These are phyloP conservation scores for Fusarium papillatum DNA, from an alignment of 2,329 filamentous ascomycete genomes.

Conservation along the genomic window DNA sequence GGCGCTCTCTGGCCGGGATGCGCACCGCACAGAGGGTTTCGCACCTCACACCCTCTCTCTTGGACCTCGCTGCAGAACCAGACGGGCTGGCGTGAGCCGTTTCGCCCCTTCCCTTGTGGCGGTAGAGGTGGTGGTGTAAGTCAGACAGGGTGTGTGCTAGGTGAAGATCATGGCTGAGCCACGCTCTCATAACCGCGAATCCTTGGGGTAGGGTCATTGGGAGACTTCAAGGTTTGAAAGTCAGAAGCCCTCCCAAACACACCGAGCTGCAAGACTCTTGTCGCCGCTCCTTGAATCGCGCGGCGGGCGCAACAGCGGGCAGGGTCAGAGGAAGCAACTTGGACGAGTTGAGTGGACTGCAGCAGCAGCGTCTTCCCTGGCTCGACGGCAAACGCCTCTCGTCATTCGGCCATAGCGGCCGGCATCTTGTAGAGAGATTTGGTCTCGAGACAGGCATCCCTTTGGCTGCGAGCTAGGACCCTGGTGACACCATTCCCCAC, in stretches of 20 bases:
- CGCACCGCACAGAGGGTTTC: slow-evolving; percentile 7
- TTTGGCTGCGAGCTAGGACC: slow-evolving; percentile 13
- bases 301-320: slow-evolving; percentile 4
- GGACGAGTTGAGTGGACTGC: slow-evolving; percentile 1
- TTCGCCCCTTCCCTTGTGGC: slow-evolving; percentile 36
- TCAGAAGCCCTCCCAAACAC: slow-evolving; percentile 33
- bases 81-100: slow-evolving; percentile 37
- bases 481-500: slow-evolving; percentile 38
- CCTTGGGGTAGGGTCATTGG: slow-evolving; percentile 14
- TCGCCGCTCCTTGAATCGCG: slow-evolving; percentile 5
- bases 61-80: slow-evolving; percentile 30
- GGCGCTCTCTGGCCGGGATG: slow-evolving; percentile 11
- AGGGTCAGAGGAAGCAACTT: background rate
- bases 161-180: slow-evolving; percentile 35
- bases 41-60: slow-evolving; percentile 36
- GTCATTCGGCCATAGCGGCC: slow-evolving; percentile 17
- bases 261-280: background rate
- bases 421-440: slow-evolving; percentile 26
- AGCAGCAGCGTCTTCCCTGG: background rate
- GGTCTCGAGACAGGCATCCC: slow-evolving; percentile 26
- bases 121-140: slow-evolving; percentile 36
- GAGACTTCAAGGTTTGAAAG: slow-evolving; percentile 29
- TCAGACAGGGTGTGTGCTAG: slow-evolving; percentile 32
- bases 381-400: slow-evolving; percentile 25
- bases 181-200: slow-evolving; percentile 38